Evolutionary conservation across 495 filamentous ascomycete genomes (phyloP), one percentile per base, ranked within the genome.

Genomic region (Talaromyces wortmannii): DNA sequence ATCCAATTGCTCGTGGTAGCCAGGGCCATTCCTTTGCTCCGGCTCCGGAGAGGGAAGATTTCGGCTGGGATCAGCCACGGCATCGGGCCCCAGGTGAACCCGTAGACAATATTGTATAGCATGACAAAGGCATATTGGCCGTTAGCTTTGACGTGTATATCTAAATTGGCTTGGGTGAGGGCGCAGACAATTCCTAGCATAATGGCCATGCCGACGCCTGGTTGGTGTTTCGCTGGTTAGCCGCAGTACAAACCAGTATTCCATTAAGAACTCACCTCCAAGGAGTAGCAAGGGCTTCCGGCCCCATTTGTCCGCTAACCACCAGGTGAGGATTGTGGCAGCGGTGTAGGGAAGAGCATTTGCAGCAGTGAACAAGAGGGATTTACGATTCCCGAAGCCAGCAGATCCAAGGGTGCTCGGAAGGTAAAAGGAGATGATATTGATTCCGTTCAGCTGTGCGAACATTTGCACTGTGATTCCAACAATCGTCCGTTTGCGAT

Each of bases 1-100:
- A 59, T 52, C 57, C 48, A 62, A 32, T 52, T 56, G 15, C 48
- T 59, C 42, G 60, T 55, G 33, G 50, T 62, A 13, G 53, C 57
- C 8, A 80, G 59, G 17, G 77, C 76, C 5, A 80, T 73, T 53
- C 78, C 73, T 55, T 82, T 80, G 6, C 78, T 74, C 32, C 80
- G 74, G 7, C 78, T 69, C 18, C 69, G 74, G 1, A 72, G 77
- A 2, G 77, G 75, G 61, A 78, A 78, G 17, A 79, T 71, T 59
- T 78, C 75, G 23, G 17, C 48, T 30, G 31, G 18, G 6, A 50
- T 8, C n/a, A 50, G 17, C 48, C 48, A 50, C 12, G 48, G 17
- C 23, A 31, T 31, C 12, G 48, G 48, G 15, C 48, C 48, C 48
- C 48, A 50, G 12, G 48, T 50, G 7, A 90, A 64, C 4, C 63